Evolutionary conservation across 2,329 filamentous ascomycete genomes (phyloP).

Genomic region (Aspergillus sergii): DNA sequence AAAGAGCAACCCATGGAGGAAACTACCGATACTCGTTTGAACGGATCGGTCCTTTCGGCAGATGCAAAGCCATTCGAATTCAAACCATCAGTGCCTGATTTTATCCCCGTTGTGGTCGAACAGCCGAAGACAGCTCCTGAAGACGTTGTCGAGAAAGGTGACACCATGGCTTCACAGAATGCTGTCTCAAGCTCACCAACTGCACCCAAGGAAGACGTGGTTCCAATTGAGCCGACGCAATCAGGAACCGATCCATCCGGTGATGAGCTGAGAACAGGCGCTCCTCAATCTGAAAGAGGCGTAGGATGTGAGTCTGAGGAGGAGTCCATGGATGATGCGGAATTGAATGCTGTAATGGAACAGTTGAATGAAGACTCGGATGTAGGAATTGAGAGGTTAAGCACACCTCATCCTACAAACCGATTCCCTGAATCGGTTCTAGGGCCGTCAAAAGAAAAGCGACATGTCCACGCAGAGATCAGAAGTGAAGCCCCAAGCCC

Average conservation of each 20-base stretch:
- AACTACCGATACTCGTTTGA: slow-evolving; percentile 26
- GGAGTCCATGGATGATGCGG: slow-evolving; percentile 55
- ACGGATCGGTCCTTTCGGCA: slow-evolving; percentile 67
- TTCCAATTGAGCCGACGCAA: slow-evolving; percentile 16
- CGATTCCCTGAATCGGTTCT: slow-evolving; percentile 40
- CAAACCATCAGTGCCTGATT: slow-evolving; percentile 37
- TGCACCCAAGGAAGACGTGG: slow-evolving; percentile 23
- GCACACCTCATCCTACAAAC: slow-evolving; percentile 35
- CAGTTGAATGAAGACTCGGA: slow-evolving; percentile 76
- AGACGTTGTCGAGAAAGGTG: slow-evolving; percentile 23
- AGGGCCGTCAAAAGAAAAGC: slow-evolving; percentile 56
- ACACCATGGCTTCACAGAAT: slow-evolving; percentile 40
- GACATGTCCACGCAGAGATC: slow-evolving; percentile 54
- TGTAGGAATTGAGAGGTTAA: slow-evolving; percentile 70
- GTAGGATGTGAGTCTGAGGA: slow-evolving; percentile 25
- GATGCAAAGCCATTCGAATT: slow-evolving; percentile 70
- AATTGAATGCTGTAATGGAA: slow-evolving; percentile 91
- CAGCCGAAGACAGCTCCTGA: slow-evolving; percentile 19
- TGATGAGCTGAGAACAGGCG: slow-evolving; percentile 5
- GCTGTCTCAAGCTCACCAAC: slow-evolving; percentile 32
- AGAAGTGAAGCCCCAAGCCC: slow-evolving; percentile 74
- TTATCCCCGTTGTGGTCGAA: slow-evolving; percentile 25
- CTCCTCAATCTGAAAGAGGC: slow-evolving; percentile 18
- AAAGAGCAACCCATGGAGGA: slow-evolving; percentile 22
- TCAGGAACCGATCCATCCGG: slow-evolving; percentile 10